These are phyloP conservation scores for Fusarium subtropicale DNA, from an alignment of 2,329 filamentous ascomycete species.

Conservation along the genomic window DNA sequence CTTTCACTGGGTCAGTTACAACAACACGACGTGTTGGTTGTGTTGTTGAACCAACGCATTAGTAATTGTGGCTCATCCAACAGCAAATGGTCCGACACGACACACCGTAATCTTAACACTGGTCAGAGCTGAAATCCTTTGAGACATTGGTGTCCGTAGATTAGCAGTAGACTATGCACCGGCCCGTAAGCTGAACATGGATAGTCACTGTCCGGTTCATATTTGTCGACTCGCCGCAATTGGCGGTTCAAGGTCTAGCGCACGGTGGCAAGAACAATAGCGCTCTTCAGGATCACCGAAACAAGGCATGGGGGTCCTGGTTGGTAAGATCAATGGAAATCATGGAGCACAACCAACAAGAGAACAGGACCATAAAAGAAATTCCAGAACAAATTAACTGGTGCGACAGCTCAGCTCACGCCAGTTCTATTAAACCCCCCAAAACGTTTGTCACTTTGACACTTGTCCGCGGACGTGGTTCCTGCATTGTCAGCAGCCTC, in stretches of 20 bases:
- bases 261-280: background rate
- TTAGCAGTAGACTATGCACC: background rate
- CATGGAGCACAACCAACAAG: background rate
- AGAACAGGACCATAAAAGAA: background rate
- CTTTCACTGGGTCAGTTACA: background rate
- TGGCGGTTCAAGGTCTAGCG: background rate
- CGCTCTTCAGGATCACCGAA: background rate
- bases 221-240: background rate
- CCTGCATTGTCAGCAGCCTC: background rate
- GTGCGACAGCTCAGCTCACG: background rate
- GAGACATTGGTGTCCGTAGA: background rate
- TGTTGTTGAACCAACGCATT: background rate
- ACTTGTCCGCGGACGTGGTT: background rate
- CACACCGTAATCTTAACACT: background rate
- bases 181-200: background rate
- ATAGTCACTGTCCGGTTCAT: background rate
- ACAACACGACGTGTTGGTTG: background rate
- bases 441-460: background rate
- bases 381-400: background rate
- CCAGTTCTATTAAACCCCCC: too few relatives aligned
- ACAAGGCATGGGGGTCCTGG: background rate
- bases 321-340: background rate
- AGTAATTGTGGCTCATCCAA: slow-evolving; percentile 1
- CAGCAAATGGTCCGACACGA: background rate
- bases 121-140: background rate